A percentile compares a stretch with the other conserved stretches of the same genome.
Conservation (phyloP, 2,329 filamentous ascomycete genomes). For the Fonsecaea pedrosoi region DNA sequence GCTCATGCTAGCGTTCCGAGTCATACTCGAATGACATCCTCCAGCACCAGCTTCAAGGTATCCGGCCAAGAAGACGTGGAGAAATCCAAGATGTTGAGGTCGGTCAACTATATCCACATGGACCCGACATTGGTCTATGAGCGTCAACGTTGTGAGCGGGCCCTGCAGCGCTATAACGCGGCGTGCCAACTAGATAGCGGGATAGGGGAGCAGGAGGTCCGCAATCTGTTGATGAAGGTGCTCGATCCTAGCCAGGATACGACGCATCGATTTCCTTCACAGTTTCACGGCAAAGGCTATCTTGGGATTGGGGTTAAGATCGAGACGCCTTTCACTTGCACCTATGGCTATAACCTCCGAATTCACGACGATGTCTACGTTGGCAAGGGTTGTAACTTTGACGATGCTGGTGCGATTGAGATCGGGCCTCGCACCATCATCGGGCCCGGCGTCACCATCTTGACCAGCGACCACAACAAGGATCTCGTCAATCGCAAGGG, state of each 20-base stretch:
- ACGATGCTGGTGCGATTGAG: conserved; percentile 81
- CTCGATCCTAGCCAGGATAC: conserved; percentile 74
- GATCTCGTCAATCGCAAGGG: conserved; percentile 78
- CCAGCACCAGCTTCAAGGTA: conserved; percentile 28
- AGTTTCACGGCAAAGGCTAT: conserved; percentile 53
- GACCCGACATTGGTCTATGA: conserved; percentile 79
- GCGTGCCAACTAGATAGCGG: conserved; percentile 76
- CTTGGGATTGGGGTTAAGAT: conserved; percentile 79
- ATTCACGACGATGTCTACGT: conserved; percentile 87
- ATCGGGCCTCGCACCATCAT: conserved; percentile 75
- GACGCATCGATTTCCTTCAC: conserved; percentile 67
- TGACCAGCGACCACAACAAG: conserved; percentile 74
- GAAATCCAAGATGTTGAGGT: conserved; percentile 88
- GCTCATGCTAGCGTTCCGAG: conserved; percentile 1
- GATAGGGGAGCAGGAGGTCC: conserved; percentile 58
- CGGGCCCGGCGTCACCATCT: conserved; percentile 85
- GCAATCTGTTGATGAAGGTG: conserved; percentile 63
- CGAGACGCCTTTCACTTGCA: conserved; percentile 87
- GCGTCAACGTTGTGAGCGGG: conserved; percentile 80
- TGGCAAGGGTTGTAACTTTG: conserved; percentile 80
- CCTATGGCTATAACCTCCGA: conserved; percentile 93
- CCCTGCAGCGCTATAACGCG: conserved; percentile 86
- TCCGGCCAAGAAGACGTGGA: conserved; percentile 63
- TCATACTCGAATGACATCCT: conserved; percentile 21
- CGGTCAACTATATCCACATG: conserved; percentile 79